These are phyloP conservation scores for Emydomyces testavorans DNA, from an alignment of 2,329 filamentous ascomycete species.

Conservation along the genomic window DNA sequence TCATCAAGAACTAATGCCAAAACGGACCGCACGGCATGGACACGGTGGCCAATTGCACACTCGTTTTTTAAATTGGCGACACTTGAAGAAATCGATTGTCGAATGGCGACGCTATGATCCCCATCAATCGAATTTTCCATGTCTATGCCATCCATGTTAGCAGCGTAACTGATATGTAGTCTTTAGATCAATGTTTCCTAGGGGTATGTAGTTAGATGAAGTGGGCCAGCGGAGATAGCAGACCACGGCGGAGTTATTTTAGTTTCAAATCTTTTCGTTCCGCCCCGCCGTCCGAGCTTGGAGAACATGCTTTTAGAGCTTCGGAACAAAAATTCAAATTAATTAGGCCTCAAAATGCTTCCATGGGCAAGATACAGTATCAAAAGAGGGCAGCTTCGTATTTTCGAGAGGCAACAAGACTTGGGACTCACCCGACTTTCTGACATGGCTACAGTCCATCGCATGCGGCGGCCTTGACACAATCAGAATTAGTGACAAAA, in stretches of 20 bases:
- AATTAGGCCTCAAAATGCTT: background rate
- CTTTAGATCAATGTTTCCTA: background rate
- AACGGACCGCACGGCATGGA: constrained; percentile 34
- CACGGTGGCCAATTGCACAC: constrained; percentile 29
- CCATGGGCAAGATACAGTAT: background rate
- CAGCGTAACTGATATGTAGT: background rate
- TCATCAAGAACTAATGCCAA: constrained; percentile 72
- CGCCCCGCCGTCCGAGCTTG: constrained; percentile 8
- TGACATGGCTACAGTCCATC: constrained; percentile 5
- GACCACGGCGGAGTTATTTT: constrained; percentile 5
- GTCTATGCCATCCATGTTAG: constrained; percentile 8
- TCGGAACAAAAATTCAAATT: background rate
- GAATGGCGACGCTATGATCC: background rate
- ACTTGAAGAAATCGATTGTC: background rate
- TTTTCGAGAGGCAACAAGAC: background rate
- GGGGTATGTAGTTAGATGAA: background rate
- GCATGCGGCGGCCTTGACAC: constrained; percentile 9
- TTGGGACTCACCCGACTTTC: constrained; percentile 4
- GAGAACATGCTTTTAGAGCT: background rate
- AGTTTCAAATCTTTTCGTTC: constrained; percentile 5
- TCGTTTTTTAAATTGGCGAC: background rate
- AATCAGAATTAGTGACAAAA: background rate
- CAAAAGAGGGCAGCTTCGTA: background rate
- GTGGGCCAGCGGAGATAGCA: background rate
- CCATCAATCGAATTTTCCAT: background rate